These are phyloP conservation scores for Akanthomyces dipterigenus DNA, from an alignment of 2,329 filamentous ascomycete genomes.

Conservation along the genomic window DNA sequence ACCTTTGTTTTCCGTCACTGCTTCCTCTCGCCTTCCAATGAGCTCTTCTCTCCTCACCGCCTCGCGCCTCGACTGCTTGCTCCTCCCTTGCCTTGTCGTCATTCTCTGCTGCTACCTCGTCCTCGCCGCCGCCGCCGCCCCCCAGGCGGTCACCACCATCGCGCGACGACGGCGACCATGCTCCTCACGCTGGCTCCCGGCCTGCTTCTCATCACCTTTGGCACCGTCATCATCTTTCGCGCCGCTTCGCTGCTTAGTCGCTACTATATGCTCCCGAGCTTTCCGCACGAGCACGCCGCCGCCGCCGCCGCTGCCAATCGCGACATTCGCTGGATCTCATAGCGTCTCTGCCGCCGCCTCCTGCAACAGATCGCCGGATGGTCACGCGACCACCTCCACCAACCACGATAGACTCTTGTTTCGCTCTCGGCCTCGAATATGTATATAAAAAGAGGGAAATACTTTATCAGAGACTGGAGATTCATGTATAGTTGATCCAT, in stretches of 20 bases:
- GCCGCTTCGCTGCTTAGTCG: constrained; percentile 10
- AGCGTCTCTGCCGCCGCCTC: not conserved
- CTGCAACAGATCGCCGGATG: not conserved
- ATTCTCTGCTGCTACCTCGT: not conserved
- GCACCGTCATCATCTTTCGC: constrained; percentile 9
- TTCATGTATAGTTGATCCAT: not conserved
- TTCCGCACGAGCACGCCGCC: not conserved
- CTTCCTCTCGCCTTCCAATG: not conserved
- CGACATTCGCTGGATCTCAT: constrained; percentile 10
- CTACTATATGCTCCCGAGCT: constrained; percentile 8
- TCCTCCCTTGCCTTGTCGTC: not conserved
- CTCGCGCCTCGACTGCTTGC: not conserved
- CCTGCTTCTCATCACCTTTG: constrained; percentile 8
- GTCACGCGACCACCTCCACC: constrained; percentile 9
- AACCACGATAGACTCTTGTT: not conserved
- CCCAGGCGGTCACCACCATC: not conserved
- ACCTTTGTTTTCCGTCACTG: not conserved
- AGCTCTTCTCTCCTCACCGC: not conserved
- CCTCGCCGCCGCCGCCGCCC: not conserved
- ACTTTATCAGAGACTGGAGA: not conserved
- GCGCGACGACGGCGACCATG: too few species aligned
- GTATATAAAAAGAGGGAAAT: not conserved
- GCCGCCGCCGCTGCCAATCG: constrained; percentile 1
- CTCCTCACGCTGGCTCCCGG: constrained; percentile 11
- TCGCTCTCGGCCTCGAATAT: not conserved